Percentiles rank a stretch among this genome's conserved stretches.
These are phyloP conservation scores for Penicillium brevicompactum DNA, from an alignment of 2,329 filamentous ascomycete species.

Conservation along the genomic window DNA sequence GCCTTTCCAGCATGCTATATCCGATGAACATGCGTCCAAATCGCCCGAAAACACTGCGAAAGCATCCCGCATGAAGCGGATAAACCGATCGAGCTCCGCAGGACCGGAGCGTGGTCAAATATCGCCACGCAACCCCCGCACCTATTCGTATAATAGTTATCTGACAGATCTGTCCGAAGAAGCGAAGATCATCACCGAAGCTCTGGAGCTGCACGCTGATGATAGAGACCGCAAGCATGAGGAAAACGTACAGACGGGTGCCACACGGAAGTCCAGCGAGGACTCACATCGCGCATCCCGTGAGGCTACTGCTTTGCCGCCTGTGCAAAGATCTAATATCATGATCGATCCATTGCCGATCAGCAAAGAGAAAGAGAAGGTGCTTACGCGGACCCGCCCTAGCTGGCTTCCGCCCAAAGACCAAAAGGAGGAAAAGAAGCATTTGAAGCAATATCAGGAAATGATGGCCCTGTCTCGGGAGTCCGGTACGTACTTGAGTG, in stretches of 20 bases:
- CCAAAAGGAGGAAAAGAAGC: conserved; percentile 85
- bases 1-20: conserved; percentile 44
- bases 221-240: conserved; percentile 49
- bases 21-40: conserved; percentile 27
- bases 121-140: conserved; percentile 47
- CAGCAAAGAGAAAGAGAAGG: conserved; percentile 67
- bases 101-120: conserved; percentile 46
- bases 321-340: conserved; percentile 63
- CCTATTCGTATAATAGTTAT: conserved; percentile 62
- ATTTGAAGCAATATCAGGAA: conserved; percentile 71
- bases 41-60: conserved; percentile 30
- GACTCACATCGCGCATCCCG: conserved; percentile 42
- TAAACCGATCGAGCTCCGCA: conserved; percentile 41
- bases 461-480: conserved; percentile 67
- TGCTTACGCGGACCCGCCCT: conserved; percentile 66
- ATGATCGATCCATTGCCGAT: conserved; percentile 68
- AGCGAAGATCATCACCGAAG: conserved; percentile 61
- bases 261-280: conserved; percentile 38
- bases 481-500: conserved; percentile 47
- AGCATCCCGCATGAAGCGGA: conserved; percentile 33
- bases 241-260: conserved; percentile 50
- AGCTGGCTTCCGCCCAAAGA: conserved; percentile 71
- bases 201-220: conserved; percentile 60
- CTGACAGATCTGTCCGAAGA: conserved; percentile 62
- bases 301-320: conserved; percentile 56